Evolutionary conservation across 2,329 filamentous ascomycete species (phyloP).

Genomic region (Trichoderma harzianum): DNA sequence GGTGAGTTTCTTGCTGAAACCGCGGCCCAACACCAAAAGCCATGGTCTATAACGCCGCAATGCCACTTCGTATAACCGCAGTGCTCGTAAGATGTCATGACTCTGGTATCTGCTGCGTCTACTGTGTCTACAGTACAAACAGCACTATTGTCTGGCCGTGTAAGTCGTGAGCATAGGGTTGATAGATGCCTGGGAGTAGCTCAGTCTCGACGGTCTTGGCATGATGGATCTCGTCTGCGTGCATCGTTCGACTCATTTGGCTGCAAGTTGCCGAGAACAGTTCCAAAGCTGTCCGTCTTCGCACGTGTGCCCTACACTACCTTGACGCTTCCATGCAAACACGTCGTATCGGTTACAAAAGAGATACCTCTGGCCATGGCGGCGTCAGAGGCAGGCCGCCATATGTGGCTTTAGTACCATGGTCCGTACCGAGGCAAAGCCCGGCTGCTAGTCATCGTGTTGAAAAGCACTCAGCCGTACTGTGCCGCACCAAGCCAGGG

Average conservation of each 20-base stretch:
- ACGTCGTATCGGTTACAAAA: not conserved
- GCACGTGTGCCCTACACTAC: slow-evolving; percentile 3
- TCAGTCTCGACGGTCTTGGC: not conserved
- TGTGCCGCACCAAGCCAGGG: slow-evolving; percentile 2
- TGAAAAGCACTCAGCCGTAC: not conserved
- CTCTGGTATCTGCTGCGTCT: not conserved
- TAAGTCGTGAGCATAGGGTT: not conserved
- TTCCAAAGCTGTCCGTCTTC: not conserved
- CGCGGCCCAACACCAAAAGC: not conserved
- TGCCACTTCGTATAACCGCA: not conserved
- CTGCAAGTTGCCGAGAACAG: slow-evolving; percentile 2
- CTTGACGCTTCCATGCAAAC: not conserved
- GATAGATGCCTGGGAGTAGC: not conserved
- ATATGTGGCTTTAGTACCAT: not conserved
- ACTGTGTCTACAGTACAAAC: not conserved
- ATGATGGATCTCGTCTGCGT: not conserved
- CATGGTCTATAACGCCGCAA: not conserved
- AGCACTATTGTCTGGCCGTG: not conserved
- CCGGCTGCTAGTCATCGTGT: not conserved
- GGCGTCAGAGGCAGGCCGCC: not conserved
- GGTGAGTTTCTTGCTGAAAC: not conserved
- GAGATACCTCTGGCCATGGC: not conserved
- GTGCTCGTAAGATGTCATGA: not conserved
- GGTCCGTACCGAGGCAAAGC: not conserved
- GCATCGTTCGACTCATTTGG: not conserved